Conservation (phyloP, 192 early-diverging fungal genomes). For the Dissophora ornata region DNA sequence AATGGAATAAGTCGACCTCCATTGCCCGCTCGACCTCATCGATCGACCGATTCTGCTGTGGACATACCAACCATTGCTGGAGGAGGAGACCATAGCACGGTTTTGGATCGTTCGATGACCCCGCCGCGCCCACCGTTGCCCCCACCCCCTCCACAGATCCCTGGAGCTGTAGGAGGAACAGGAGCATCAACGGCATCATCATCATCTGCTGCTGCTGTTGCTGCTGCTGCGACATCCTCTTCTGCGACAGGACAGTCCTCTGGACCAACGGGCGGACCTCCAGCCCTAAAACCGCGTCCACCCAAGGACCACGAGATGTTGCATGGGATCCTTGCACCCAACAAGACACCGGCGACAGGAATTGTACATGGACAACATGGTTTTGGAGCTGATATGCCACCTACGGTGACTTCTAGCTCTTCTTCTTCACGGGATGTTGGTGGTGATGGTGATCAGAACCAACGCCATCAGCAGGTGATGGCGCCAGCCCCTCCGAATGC, state of each 20-base stretch:
- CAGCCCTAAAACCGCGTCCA: conserved; percentile 30
- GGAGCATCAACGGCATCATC: not conserved
- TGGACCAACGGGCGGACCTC: not conserved
- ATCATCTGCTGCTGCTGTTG: not conserved
- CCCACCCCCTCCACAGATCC: conserved; percentile 22
- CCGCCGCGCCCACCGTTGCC: conserved; percentile 46
- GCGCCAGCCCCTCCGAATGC: conserved; percentile 41
- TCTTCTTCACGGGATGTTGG: not conserved
- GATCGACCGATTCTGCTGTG: conserved; percentile 5
- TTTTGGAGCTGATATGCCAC: not conserved
- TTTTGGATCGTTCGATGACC: conserved; percentile 42
- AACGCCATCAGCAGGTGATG: conserved; percentile 6
- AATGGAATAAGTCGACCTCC: conserved; percentile 18
- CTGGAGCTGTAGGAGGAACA: no score
- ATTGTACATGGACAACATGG: not conserved
- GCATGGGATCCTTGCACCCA: conserved; percentile 10
- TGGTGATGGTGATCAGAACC: conserved; percentile 12
- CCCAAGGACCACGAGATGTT: conserved; percentile 44
- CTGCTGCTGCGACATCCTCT: not conserved
- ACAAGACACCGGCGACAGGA: conserved; percentile 1
- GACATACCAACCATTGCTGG: conserved; percentile 4
- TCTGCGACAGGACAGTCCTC: not conserved
- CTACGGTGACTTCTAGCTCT: not conserved
- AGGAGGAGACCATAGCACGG: conserved; percentile 12
- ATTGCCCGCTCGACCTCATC: conserved; percentile 31